A percentile compares a stretch with the other conserved stretches of the same genome.
phyloP scores from a whole-genome alignment of 352 stramenopile species.

The Pythium phragmiticola region DNA sequence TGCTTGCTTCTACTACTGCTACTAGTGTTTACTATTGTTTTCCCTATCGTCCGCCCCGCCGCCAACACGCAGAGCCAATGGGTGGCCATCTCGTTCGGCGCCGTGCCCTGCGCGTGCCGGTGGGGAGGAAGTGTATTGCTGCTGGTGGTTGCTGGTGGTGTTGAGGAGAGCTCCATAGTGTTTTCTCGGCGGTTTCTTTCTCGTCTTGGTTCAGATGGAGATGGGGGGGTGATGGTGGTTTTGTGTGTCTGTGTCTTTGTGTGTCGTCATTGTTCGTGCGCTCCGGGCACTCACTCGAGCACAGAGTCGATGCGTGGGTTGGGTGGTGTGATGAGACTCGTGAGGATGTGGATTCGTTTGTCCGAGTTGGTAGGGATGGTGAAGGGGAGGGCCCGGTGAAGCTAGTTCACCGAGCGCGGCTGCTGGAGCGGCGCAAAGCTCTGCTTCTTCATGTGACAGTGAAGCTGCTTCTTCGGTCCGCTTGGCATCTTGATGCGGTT shows the following conservation, averaged over 20 bases:
- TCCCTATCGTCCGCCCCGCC: constrained; percentile 5
- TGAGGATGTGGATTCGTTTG: constrained; percentile 18
- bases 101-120: not conserved
- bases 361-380: constrained; percentile 6
- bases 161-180: constrained; percentile 8
- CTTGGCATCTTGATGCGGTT: constrained; percentile 35
- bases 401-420: constrained; percentile 65
- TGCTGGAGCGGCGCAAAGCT: constrained; percentile 58
- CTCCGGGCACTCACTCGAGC: constrained; percentile 20
- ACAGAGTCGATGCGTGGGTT: constrained; percentile 25
- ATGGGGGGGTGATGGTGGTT: constrained; percentile 5
- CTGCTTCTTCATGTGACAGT: constrained; percentile 46
- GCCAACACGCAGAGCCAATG: not conserved
- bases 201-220: constrained; percentile 22
- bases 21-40: constrained; percentile 27
- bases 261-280: constrained; percentile 8
- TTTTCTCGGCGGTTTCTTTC: constrained; percentile 21
- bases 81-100: constrained; percentile 12
- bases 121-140: constrained; percentile 3
- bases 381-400: not conserved
- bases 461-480: constrained; percentile 40
- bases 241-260: constrained; percentile 8
- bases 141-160: constrained; percentile 8
- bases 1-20: constrained; percentile 21
- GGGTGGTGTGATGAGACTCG: constrained; percentile 29